Base-by-base conservation (phyloP, 768 basidiomycete genomes). In the Lyophyllum atratum region DNA sequence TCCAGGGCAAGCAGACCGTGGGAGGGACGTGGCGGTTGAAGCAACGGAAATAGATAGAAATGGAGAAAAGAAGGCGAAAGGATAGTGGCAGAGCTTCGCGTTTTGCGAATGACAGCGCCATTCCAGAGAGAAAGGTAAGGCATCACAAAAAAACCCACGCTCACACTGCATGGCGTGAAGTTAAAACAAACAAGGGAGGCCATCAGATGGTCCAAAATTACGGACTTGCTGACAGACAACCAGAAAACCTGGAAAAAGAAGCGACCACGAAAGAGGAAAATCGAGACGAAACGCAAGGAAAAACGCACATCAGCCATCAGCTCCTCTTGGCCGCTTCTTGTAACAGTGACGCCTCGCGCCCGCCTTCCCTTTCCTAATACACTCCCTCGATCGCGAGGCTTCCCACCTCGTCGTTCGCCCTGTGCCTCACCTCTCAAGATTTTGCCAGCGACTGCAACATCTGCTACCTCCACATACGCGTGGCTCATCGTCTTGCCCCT, bases 401-500 rank as follows among this genome's bases (percentile, higher is more conserved):
- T 62, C 3, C 56, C 57, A 17, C 37, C 63, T 80, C 82, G 43
- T 76, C 74, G 6, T 74, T 62, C 47, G 33, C 70, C 62, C 39
- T 66, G 66, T 21, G 76, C 78, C 62, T 81, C 81, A 33, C 84
- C 81, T 12, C 91, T 80, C 11, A 93, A 76, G 29, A 89, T 86
- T 24, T 83, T 79, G 45, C 86, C 84, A 12, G 89, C 89, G 25
- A 81, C 79, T 1, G 80, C 79, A 28, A 85, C 82, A 58, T 81
- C 78, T 22, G 74, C 73, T 59, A 92, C 83, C 68, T 93, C 92
- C 14, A 89, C 87, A 61, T 86, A 93, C 1, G 92, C 92, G 70
- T 94, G 92, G 59, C 88, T 90, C 52, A 87, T 77, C 0, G 92
- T 94, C 72, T 93, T 93, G 39, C 92, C 92, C 62, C 89, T 86